phyloP scores from a whole-genome alignment of 2,329 filamentous ascomycete species.

The Colletotrichum cuscutae region DNA sequence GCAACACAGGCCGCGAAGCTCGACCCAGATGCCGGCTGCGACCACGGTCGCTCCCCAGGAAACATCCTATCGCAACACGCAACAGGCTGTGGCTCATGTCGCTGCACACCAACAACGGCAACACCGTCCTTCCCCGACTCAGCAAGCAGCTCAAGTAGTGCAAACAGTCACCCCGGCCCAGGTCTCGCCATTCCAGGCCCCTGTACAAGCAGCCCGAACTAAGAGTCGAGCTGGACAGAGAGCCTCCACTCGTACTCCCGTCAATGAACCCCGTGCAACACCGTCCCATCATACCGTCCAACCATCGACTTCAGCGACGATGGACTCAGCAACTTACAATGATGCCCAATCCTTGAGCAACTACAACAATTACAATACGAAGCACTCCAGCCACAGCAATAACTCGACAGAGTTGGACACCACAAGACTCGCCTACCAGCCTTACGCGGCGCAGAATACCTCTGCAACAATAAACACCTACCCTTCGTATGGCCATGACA shows the following conservation, averaged over 20 bases:
- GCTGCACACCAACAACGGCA: slow-evolving; percentile 39
- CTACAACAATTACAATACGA: slow-evolving; percentile 40
- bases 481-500: slow-evolving; percentile 43
- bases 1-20: slow-evolving; percentile 5
- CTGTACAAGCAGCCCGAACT: slow-evolving; percentile 38
- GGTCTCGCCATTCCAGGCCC: slow-evolving; percentile 44
- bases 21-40: slow-evolving; percentile 1
- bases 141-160: slow-evolving; percentile 37
- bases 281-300: slow-evolving; percentile 42
- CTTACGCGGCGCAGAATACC: slow-evolving; percentile 32
- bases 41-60: neutral
- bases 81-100: slow-evolving; percentile 35
- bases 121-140: slow-evolving; percentile 41
- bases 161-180: slow-evolving; percentile 39
- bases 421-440: slow-evolving; percentile 26
- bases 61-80: slow-evolving; percentile 1
- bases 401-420: slow-evolving; percentile 3
- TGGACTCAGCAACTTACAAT: slow-evolving; percentile 17
- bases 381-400: slow-evolving; percentile 25
- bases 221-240: slow-evolving; percentile 49
- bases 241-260: slow-evolving; percentile 43
- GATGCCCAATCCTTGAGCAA: slow-evolving; percentile 37
- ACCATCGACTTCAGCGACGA: slow-evolving; percentile 45
- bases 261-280: slow-evolving; percentile 38
- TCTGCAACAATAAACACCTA: slow-evolving; percentile 34